Base-by-base conservation (phyloP, 225 moss, liverwort and hornwort species). In the Bryum argenteum region DNA sequence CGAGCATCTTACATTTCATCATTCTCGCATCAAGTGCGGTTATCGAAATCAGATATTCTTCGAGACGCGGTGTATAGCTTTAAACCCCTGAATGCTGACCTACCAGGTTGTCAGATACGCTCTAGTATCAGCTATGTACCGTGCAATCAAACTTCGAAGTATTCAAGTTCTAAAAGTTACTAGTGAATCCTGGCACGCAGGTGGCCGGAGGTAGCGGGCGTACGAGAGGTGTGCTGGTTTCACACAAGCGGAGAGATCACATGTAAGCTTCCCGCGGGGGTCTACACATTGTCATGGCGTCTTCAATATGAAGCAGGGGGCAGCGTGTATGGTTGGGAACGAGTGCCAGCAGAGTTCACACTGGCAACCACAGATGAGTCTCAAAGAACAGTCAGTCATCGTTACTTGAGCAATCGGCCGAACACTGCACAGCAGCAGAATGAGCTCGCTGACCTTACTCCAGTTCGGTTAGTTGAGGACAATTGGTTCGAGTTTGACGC, bases 201-300 rank as follows among this genome's bases (percentile, higher is more conserved):
- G 40, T 91, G 77, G 77, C 66, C 64, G 12, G 77, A 91, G 62
- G 81, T 79, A 54, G 91, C 86, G 2, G 38, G 37, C 42, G 72
- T 89, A 72, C 21, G 22, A 11, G 0, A 0, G 7, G 82, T 91
- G 22, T 79, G 79, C 24, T 84, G 84, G 84, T 78, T 91, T 67
- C 66, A 84, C 61, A 51, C 68, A 0, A 3, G 15, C 0, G 86
- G 88, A 47, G 67, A 14, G 3, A 44, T 86, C 7, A 70, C 72
- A 63, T 88, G 86, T 44, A 3, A 62, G 15, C 81, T 89, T 16
- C 64, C 71, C 33, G 70, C 75, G 44, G 84, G 86, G 19, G 16
- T 53, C 12, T 89, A 87, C 57, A 83, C 79, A 9, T 66, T 86
- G 17, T 83, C 83, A 10, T 89, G 86, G 83, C 82, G 83, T 23